Evolutionary conservation across 192 early-diverging fungal genomes (phyloP).

Genomic region (Spinellus fusiger): DNA sequence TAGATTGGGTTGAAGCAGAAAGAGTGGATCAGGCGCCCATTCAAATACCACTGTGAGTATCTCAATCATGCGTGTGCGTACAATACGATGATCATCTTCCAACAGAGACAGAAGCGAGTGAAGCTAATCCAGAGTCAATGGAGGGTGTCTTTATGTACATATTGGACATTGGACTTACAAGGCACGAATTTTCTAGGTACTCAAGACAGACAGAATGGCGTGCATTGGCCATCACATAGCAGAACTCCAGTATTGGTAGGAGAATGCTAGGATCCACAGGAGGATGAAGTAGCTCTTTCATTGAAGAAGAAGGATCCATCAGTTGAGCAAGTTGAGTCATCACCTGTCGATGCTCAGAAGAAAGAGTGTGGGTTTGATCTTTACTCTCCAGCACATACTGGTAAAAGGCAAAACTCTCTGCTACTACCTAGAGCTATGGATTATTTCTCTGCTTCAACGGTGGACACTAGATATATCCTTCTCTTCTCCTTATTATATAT

Average conservation of each 20-base stretch:
- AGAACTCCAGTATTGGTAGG: constrained; percentile 40
- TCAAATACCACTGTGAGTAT: constrained; percentile 37
- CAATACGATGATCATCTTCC: constrained; percentile 17
- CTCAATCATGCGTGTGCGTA: constrained; percentile 38
- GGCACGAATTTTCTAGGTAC: constrained; percentile 32
- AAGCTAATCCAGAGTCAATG: constrained; percentile 7
- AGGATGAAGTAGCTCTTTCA: constrained; percentile 30
- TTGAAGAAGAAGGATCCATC: constrained; percentile 30
- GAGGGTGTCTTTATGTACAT: neutral
- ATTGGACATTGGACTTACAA: constrained; percentile 23
- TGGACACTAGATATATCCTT: too few species aligned
- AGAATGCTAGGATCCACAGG: constrained; percentile 21
- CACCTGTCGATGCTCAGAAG: constrained; percentile 18
- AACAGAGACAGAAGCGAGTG: constrained; percentile 25
- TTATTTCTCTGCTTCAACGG: neutral
- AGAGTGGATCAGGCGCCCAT: constrained; percentile 32
- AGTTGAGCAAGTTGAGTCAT: constrained; percentile 29
- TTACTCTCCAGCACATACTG: constrained; percentile 35
- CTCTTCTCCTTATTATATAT: neutral
- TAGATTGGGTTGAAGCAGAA: constrained; percentile 11
- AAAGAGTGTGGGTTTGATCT: constrained; percentile 4
- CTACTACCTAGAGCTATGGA: constrained; percentile 4
- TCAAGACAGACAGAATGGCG: constrained; percentile 21
- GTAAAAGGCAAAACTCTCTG: constrained; percentile 38
- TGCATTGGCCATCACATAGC: constrained; percentile 35